Base-by-base conservation (phyloP, 441 rosid species). In the Croton laevigatus region DNA sequence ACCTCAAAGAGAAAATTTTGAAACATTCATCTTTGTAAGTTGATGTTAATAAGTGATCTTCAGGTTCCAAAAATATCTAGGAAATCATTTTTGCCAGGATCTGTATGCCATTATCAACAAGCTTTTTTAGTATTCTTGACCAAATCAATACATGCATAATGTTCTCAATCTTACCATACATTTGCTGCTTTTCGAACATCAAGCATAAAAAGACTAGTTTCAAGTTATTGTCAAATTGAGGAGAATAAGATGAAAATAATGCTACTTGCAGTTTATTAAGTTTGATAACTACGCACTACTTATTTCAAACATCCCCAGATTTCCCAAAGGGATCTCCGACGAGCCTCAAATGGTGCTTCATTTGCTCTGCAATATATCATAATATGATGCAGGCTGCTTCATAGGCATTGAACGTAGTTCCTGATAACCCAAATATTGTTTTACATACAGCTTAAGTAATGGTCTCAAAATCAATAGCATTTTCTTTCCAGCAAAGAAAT, bases 381-480 rank as follows among this genome's bases (percentile, higher is more conserved):
- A 78, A 80, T 76, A 93, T 6, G 82, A 70, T 17, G 72, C 87
- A 76, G 97, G 98, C 77, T 73, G 79, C 83, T 87, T 87, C 81
- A 76, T 86, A 34, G 89, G 55, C 69, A 68, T 22, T 23, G 79
- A 81, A 74, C 83, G 82, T 16, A 89, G 85, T 71, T 87, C 92
- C 93, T 90, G 89, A 46, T 74, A 76, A 49, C 69, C 76, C 53
- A 49, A 69, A 57, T 32, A 67, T 48, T 34, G 57, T 46, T 57
- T 44, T 11, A 27, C 32, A 55, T 34, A 32, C 62, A 38, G 36
- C 62, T 55, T 37, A 69, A 12, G 62, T 13, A 16, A 19, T n/a
- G 9, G 23, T 9, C 17, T 6, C 2, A 32, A 8, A 38, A 5
- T 19, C 5, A 53, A 55, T 60, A 32, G 52, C 54, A 59, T 59